Evolutionary conservation across 306 rosid species (phyloP).

Genomic region (Lotus japonicus): DNA sequence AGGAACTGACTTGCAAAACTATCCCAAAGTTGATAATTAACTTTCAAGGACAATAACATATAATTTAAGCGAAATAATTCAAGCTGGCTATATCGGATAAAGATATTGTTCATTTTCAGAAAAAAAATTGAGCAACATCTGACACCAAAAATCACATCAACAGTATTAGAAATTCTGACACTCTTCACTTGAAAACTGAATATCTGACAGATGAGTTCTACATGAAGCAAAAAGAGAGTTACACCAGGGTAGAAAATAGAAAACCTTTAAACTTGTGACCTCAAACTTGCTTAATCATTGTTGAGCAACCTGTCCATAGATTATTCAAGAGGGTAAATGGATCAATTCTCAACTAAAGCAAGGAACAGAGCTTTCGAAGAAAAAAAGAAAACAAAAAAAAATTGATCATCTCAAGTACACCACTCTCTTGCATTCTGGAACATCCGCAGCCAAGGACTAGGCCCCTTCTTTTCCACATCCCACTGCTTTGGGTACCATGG

Average conservation of each 20-base stretch:
- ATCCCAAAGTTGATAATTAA: not conserved
- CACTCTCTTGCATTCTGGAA: constrained; percentile 65
- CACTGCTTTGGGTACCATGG: constrained; percentile 92
- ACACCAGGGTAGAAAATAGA: not conserved
- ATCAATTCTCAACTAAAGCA: constrained; percentile 2
- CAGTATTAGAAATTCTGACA: not conserved
- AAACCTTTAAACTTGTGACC: not conserved
- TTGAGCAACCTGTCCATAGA: constrained; percentile 4
- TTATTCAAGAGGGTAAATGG: not conserved
- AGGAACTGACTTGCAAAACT: not conserved
- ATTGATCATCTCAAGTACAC: constrained; percentile 27
- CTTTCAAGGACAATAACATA: not conserved
- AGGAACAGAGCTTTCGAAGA: not conserved
- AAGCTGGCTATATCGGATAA: no score
- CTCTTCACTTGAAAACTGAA: not conserved
- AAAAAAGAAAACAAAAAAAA: not conserved
- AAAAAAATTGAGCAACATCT: no score
- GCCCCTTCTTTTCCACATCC: constrained; percentile 72
- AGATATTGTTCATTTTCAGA: no score
- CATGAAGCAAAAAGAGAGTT: not conserved
- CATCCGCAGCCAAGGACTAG: constrained; percentile 91
- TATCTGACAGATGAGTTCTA: not conserved
- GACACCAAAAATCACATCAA: not conserved
- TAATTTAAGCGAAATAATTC: no score
- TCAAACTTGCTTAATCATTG: not conserved